Evolutionary conservation across 2,329 filamentous ascomycete genomes (phyloP), one percentile per base, ranked within the genome.

Genomic region (Magnaporthiopsis incrustans): DNA sequence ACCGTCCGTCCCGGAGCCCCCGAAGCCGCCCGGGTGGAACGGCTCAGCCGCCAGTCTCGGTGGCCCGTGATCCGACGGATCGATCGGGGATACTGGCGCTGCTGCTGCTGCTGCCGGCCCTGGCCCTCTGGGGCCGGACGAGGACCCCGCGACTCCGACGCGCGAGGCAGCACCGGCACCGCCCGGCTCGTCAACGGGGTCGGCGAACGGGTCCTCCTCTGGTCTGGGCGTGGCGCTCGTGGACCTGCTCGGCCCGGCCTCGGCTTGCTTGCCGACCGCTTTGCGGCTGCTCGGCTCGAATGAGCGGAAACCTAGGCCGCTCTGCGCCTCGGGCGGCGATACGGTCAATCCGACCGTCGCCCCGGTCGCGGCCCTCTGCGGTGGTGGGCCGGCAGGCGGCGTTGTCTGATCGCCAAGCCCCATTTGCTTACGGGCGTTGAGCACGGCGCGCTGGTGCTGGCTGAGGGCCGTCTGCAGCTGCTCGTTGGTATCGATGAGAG

Each of bases 401-500:
- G 30, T 66, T 60, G n/a, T 63, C 65, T 66, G 57, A 65, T 64
- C 22, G 63, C 64, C 18, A 33, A 11, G 30, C 35, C 57, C 44
- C 38, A 33, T 56, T 22, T 62, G 66, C 71, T 87, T 88, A 66
- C 82, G 78, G 3, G 86, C 85, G 65, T 81, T 82, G n/a, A 89
- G 77, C 57, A 96, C 79, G 12, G 92, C 89, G 64, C 92, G 87
- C 75, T 96, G 91, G 74, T 97, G 91, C 72, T 92, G 88, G 67
- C 87, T 95, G 57, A 94, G 81, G 0, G 93, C 89, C 59, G 90
- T 85, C 66, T 91, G 90, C 35, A 99, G 81, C 73, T 94, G 90
- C 75, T 98, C 95, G 73, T 96, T 97, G 18, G 92, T 95, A 75
- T 97, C 92, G 71, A 99, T 97, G 67, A 99, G 79, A 18, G 87